Base-by-base conservation (phyloP, 148 eudicot species). In the Diospyros lotus region DNA sequence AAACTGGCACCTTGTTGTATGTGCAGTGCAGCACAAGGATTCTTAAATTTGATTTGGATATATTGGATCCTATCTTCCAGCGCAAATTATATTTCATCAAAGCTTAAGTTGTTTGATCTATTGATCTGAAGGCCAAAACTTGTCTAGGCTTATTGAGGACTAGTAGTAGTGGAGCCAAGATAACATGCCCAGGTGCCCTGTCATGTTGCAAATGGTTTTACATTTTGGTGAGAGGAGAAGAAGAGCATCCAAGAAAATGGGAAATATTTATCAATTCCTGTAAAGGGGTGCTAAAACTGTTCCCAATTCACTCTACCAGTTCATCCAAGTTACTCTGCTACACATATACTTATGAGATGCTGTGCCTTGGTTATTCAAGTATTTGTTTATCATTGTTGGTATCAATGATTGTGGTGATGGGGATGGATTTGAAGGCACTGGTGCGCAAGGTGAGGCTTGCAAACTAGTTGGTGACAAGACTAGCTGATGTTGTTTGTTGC, bases 191-290 rank as follows among this genome's bases (percentile, higher is more conserved):
- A 66, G 52, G 52, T 15, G 42, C 69, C 13, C 67, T 15, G 50
- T 66, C 38, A 44, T 28, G 28, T 28, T 28, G 28, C 28, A 28
- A 28, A 28, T 28, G 28, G 28, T 28, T 28, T 44, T 66, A 12
- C 69, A 66, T 44, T 66, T 66, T 42, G 48, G 7, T 44, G 6
- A 14, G 3, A 64, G n/a, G 69, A 66, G 69, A 66, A 15, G 69
- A 66, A 28, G 28, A 28, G 28, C 28, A 28, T 28, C 28, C 28
- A 28, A 28, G 28, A 28, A 28, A 28, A 28, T 28, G 0, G 28
- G 28, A 28, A 28, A 28, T 28, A 28, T 28, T 28, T 28, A 28
- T 28, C 28, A 28, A 28, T 28, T 28, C 28, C 28, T 0, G 28
- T 28, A 28, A 28, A 0, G 28, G 28, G 28, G 28, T 28, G 28